phyloP scores from a whole-genome alignment of 2,329 filamentous ascomycete species.

The Botrytis squamosa region DNA sequence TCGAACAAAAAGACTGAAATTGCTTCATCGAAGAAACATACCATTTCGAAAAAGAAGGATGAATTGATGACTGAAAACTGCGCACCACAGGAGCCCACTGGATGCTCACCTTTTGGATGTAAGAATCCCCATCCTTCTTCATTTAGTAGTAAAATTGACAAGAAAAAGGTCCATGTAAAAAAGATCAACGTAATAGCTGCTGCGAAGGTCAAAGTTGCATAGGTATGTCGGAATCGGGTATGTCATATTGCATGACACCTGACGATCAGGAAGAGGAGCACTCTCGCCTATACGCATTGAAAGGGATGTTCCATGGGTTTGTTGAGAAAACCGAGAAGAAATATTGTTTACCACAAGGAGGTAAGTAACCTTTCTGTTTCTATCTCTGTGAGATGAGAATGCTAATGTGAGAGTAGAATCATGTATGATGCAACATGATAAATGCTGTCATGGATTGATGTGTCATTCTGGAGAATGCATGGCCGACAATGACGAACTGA shows the following conservation, averaged over 20 bases:
- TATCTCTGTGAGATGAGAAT: background rate
- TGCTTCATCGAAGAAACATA: background rate
- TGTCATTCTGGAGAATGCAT: conserved; percentile 6
- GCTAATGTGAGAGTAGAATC: background rate
- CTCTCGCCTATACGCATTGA: background rate
- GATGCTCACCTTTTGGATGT: background rate
- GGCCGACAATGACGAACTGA: background rate
- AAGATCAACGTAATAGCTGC: background rate
- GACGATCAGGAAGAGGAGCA: background rate
- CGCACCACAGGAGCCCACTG: background rate
- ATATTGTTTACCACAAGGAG: background rate
- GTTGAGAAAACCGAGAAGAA: background rate
- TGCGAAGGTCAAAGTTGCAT: background rate
- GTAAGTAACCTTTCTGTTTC: background rate
- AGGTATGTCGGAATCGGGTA: background rate
- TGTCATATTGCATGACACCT: background rate
- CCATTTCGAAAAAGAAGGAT: background rate
- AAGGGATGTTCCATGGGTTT: conserved; percentile 2
- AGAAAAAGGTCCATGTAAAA: background rate
- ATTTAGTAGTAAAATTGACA: background rate
- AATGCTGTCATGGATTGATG: conserved; percentile 6
- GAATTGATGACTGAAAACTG: background rate
- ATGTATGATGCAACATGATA: conserved; percentile 11
- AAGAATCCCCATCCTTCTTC: background rate
- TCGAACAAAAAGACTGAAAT: background rate